phyloP scores from a whole-genome alignment of 331 rosid genomes.

The Malus hybrid region DNA sequence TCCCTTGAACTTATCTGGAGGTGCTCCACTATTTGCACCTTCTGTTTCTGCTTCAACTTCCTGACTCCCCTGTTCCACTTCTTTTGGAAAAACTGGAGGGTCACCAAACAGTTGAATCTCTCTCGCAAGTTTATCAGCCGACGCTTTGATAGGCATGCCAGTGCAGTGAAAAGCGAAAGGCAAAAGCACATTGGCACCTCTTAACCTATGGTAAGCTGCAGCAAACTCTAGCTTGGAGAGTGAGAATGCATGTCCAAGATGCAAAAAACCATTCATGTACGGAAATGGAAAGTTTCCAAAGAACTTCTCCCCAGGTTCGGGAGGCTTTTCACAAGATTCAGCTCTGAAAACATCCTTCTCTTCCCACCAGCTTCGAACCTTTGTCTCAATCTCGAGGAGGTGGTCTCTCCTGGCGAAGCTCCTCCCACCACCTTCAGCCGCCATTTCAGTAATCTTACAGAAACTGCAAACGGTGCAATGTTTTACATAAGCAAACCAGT shows the following conservation, averaged over 20 bases:
- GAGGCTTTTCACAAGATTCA: constrained; percentile 51
- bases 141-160: constrained; percentile 93
- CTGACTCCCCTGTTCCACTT: constrained; percentile 22
- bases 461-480: constrained; percentile 40
- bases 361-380: constrained; percentile 75
- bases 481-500: neutral
- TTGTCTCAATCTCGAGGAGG: constrained; percentile 59
- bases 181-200: constrained; percentile 74
- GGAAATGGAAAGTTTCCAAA: constrained; percentile 88
- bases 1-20: constrained; percentile 71
- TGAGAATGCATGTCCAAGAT: constrained; percentile 80
- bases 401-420: constrained; percentile 69
- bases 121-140: constrained; percentile 78
- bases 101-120: constrained; percentile 66
- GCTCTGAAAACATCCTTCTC: constrained; percentile 59
- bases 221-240: constrained; percentile 78
- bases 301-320: constrained; percentile 60
- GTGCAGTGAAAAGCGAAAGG: constrained; percentile 94
- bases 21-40: constrained; percentile 25
- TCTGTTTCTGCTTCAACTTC: constrained; percentile 34
- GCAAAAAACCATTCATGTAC: constrained; percentile 79
- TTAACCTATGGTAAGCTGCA: constrained; percentile 80
- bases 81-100: constrained; percentile 54
- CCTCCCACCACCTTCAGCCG: constrained; percentile 56
- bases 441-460: constrained; percentile 47